Conservation (phyloP, 176 grass and related monocot species). For the Secale cereale region DNA sequence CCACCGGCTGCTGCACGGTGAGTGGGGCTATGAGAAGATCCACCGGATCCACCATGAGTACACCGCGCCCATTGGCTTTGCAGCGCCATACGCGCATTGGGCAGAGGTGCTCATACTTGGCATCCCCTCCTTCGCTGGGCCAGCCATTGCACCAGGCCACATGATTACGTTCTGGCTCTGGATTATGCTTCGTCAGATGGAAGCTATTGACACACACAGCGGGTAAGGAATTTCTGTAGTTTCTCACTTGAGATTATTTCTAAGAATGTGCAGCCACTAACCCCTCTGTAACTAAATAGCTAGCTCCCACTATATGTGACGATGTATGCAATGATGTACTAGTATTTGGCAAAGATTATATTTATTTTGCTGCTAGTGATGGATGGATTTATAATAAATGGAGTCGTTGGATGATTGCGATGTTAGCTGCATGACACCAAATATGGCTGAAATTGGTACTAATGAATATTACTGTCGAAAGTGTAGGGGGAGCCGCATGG, state of each 20-base stretch:
- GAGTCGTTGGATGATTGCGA: not conserved
- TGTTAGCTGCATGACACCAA: constrained; percentile 2
- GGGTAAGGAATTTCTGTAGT: constrained; percentile 52
- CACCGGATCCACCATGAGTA: constrained; percentile 75
- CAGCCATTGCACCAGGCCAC: constrained; percentile 71
- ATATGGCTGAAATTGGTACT: not conserved
- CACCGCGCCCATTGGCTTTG: constrained; percentile 77
- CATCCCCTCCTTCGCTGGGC: constrained; percentile 67
- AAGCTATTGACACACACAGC: constrained; percentile 85
- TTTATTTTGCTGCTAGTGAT: constrained; percentile 9
- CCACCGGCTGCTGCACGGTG: constrained; percentile 73
- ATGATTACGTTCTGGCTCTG: constrained; percentile 93
- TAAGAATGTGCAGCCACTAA: not conserved
- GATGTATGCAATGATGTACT: not conserved
- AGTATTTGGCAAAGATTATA: not conserved
- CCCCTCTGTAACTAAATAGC: not conserved
- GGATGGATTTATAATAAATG: not conserved
- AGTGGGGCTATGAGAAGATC: constrained; percentile 51
- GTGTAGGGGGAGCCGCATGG: not conserved
- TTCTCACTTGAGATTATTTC: not conserved
- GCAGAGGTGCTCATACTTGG: constrained; percentile 80
- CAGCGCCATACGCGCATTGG: constrained; percentile 84
- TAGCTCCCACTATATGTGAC: not conserved
- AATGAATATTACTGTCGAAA: not conserved
- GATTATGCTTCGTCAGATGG: constrained; percentile 73